Conservation (phyloP, 2,329 filamentous ascomycete genomes). For the Colletotrichum zoysiae region DNA sequence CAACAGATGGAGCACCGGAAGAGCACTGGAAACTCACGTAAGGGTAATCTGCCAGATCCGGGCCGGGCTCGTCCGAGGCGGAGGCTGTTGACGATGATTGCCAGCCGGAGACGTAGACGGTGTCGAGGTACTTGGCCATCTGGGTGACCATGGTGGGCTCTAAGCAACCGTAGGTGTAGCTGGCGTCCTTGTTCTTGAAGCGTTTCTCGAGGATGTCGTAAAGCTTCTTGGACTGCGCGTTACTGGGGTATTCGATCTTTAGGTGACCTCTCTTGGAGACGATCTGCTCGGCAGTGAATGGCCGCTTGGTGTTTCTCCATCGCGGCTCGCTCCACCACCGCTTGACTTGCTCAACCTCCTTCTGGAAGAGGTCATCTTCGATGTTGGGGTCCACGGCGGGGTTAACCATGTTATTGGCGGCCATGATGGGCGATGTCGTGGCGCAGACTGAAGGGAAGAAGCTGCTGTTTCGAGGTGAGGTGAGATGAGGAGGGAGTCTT, state of each 20-base stretch:
- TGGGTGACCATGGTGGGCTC: conserved; percentile 99
- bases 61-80: conserved; percentile 93
- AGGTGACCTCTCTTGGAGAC: conserved; percentile 94
- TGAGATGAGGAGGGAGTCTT: not conserved
- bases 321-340: conserved; percentile 93
- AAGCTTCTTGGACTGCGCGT: conserved; percentile 90
- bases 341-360: conserved; percentile 90
- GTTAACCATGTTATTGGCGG: conserved; percentile 73
- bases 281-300: conserved; percentile 97
- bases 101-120: conserved; percentile 98
- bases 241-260: conserved; percentile 92
- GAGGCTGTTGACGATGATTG: conserved; percentile 98
- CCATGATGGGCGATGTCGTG: conserved; percentile 59
- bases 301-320: conserved; percentile 92
- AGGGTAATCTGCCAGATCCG: conserved; percentile 97
- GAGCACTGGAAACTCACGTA: conserved; percentile 69
- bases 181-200: conserved; percentile 89
- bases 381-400: conserved; percentile 66
- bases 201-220: conserved; percentile 90
- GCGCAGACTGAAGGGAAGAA: not conserved
- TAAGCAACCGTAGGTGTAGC: conserved; percentile 96
- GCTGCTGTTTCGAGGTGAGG: conserved; percentile 5
- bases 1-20: not conserved
- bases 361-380: conserved; percentile 77
- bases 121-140: conserved; percentile 99